Conservation (phyloP, 2,329 filamentous ascomycete species). For the Cladophialophora carrionii region DNA sequence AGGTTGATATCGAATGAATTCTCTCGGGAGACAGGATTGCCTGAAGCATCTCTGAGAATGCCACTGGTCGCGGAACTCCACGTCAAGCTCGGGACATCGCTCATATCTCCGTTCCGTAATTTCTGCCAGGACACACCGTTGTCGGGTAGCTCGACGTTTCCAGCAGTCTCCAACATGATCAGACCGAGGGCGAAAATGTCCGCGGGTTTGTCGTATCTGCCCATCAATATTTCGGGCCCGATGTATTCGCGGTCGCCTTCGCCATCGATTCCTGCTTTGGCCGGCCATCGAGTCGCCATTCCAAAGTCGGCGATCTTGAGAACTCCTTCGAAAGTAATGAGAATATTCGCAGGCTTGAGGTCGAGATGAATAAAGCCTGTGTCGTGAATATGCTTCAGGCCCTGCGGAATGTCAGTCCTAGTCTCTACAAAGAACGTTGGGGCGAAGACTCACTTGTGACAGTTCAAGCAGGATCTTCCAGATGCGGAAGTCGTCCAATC, state of each 20-base stretch:
- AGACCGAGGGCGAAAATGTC: conserved; percentile 94
- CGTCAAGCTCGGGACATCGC: conserved; percentile 83
- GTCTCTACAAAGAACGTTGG: neutral
- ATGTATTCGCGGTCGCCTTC: conserved; percentile 98
- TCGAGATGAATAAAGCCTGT: conserved; percentile 76
- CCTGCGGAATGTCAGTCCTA: conserved; percentile 57
- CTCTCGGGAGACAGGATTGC: conserved; percentile 61
- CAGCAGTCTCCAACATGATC: conserved; percentile 91
- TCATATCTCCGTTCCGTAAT: conserved; percentile 84
- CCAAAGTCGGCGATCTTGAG: conserved; percentile 70
- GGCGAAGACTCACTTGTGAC: conserved; percentile 66
- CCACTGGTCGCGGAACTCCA: conserved; percentile 72
- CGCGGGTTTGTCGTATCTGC: conserved; percentile 83
- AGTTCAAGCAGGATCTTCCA: conserved; percentile 96
- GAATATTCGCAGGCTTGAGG: conserved; percentile 67
- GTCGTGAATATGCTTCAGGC: conserved; percentile 86
- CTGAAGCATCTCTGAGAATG: conserved; percentile 73
- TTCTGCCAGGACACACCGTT: conserved; percentile 91
- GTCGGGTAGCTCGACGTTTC: conserved; percentile 90
- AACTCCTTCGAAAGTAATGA: conserved; percentile 68
- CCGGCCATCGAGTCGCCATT: conserved; percentile 77
- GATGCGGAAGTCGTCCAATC: conserved; percentile 94
- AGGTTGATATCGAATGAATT: conserved; percentile 51
- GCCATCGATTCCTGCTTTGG: conserved; percentile 74
- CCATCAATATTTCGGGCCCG: conserved; percentile 85